Evolutionary conservation across 768 basidiomycete species (phyloP).

Genomic region (Antrodiella citrinella): DNA sequence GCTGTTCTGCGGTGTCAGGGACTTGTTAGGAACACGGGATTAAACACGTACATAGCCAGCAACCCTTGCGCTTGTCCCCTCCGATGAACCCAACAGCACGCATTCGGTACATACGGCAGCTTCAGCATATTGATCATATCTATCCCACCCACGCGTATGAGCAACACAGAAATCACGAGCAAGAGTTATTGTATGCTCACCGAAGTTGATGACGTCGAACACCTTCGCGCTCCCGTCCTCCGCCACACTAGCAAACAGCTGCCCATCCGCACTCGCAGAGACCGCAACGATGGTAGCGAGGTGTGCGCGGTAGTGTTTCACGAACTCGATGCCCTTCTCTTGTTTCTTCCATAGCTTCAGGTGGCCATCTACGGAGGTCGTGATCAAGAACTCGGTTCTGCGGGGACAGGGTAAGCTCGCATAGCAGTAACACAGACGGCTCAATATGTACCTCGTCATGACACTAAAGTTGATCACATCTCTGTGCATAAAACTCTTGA

Average conservation of each 20-base stretch:
- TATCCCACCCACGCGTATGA: constrained; percentile 22
- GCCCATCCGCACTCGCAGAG: constrained; percentile 85
- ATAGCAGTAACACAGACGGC: too few relatives aligned
- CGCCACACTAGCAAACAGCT: constrained; percentile 83
- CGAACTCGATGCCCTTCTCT: constrained; percentile 91
- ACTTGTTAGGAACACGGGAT: too few relatives aligned
- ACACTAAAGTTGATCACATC: constrained; percentile 85
- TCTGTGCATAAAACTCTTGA: constrained; percentile 97
- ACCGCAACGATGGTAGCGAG: constrained; percentile 70
- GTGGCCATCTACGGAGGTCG: constrained; percentile 91
- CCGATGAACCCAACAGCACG: constrained; percentile 93
- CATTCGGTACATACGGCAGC: constrained; percentile 74
- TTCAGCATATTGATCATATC: constrained; percentile 99
- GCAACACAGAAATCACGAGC: too few relatives aligned
- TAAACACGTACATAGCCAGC: constrained; percentile 71
- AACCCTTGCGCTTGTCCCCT: constrained; percentile 82
- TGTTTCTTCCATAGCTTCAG: constrained; percentile 99
- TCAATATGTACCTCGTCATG: constrained; percentile 72
- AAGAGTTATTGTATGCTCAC: constrained; percentile 46
- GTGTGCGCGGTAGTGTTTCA: constrained; percentile 96
- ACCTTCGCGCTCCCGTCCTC: constrained; percentile 92
- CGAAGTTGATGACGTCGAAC: constrained; percentile 97
- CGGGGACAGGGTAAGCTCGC: background rate
- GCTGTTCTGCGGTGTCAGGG: too few relatives aligned
- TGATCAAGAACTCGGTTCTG: constrained; percentile 90